Evolutionary conservation across 441 rosid species (phyloP), one percentile per base, ranked within the genome.

Genomic region (Theobroma grandiflorum): DNA sequence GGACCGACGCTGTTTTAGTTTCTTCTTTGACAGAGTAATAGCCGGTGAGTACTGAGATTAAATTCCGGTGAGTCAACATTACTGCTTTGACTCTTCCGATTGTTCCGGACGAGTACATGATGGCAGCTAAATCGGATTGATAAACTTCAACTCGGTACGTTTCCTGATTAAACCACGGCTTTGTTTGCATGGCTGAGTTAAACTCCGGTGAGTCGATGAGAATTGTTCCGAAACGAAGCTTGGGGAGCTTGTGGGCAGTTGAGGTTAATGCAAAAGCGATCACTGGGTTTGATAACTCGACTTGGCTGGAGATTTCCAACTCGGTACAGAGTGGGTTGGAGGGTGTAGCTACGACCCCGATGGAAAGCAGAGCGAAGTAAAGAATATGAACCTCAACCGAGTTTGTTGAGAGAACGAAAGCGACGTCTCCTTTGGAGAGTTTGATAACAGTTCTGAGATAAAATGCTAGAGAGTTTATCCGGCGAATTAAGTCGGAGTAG

Each of bases 201-300:
- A 88, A 86, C 81, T 86, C 90, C 6, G 81, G 82, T 38, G 84
- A 86, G 87, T 86, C 89, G 43, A 88, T 37, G 52, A 84, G 78
- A 63, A 88, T 74, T 33, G 79, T 14, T 8, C 16, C 7, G 52
- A 53, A 78, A 4, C 79, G 71, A 26, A 86, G 78, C 50, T 58
- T 70, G 0, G 86, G 84, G 6, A 86, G 83, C 82, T 84, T 82
- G 76, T 66, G 75, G 35, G 78, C 72, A 1, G 82, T 64, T 0
- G 80, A 49, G 40, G 84, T 84, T 3, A 84, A 75, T n/a, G 87
- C 87, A 15, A 88, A 86, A 8, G 88, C 90, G 35, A 88, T 75
- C 18, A 64, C 81, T 12, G 87, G 86, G 5, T 78, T 77, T 14
- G 63, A 78, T 59, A 88, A 76, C 74, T 61, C 40, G 69, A 87